Evolutionary conservation across 306 rosid species (phyloP).

Genomic region (Coriaria nepalensis): DNA sequence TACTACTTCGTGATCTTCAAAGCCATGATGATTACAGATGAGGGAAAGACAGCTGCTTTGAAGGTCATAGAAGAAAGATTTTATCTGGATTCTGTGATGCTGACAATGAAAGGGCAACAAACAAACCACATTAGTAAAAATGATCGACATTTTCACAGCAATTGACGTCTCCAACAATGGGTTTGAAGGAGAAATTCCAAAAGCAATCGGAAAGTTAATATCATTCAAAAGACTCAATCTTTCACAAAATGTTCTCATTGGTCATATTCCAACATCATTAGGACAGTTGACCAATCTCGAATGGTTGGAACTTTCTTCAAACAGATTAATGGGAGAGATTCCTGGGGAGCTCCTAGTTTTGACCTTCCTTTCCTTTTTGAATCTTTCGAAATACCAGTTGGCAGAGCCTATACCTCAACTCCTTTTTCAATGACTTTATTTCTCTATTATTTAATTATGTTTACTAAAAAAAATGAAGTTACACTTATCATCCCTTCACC

Average conservation of each 20-base stretch:
- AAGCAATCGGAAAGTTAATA: conserved; percentile 11
- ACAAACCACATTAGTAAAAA: background rate
- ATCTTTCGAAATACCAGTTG: conserved; percentile 22
- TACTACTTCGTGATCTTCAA: conserved; percentile 13
- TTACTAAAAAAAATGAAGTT: no score
- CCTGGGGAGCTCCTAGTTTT: conserved; percentile 14
- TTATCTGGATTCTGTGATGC: conserved; percentile 3
- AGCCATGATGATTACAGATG: conserved; percentile 15
- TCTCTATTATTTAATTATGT: no score
- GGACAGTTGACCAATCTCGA: conserved; percentile 15
- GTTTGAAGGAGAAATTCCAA: conserved; percentile 24
- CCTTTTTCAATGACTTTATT: no score
- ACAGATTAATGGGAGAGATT: conserved; percentile 2
- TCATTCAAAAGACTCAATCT: conserved; percentile 21
- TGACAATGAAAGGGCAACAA: conserved; percentile 6
- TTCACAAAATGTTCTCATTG: conserved; percentile 20
- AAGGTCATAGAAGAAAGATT: background rate
- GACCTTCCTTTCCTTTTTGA: conserved; percentile 5
- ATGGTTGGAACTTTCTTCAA: conserved; percentile 29
- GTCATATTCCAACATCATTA: conserved; percentile 20
- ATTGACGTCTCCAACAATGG: conserved; percentile 31
- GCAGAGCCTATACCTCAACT: conserved; percentile 23
- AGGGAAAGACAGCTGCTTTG: background rate
- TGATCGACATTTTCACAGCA: conserved; percentile 8
- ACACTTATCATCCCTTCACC: no score